Base-by-base conservation (phyloP, 2,329 filamentous ascomycete species). In the Arthrobotrys conoides region DNA sequence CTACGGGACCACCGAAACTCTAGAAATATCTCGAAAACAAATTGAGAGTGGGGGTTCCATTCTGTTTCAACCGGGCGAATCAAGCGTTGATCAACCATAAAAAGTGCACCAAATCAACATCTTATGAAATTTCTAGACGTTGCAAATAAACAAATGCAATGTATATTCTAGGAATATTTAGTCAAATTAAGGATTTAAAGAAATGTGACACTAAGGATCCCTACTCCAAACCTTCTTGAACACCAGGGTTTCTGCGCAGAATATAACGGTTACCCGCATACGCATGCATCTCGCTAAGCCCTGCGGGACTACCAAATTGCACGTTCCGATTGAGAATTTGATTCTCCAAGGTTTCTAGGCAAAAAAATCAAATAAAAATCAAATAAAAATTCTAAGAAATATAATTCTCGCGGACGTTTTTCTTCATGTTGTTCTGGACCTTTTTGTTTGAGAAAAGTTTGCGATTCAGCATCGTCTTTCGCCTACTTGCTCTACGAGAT, bases 201-300 rank as follows among this genome's bases (percentile, higher is more conserved):
- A 66, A 66, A 36, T 36, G 20, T 9, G 61, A 16, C 5, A 36
- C 14, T 22, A 20, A 18, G 22, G 30, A 59, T 33, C 33, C 33
- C 14, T 18, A 16, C 6, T 30, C 20, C 3, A 27, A 44, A 46
- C n/a, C 18, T 46, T 49, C 16, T 68, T 14, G 36, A 69, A 36
- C 18, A 8, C 20, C 48, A 36, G 49, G 59, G 16, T 38, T n/a
- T 33, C n/a, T 48, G 69, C 59, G 55, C 49, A 38, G 27, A 67
- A 41, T 20, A n/a, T 18, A 27, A 44, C 70, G 61, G 70, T 2
- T 67, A 46, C 30, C 38, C 41, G 41, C 51, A 67, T 65, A 41
- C 38, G 38, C 27, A 55, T 73, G 36, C 70, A 24, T 51, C 70
- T 73, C 70, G 70, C 70, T 67, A 67, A 73, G 20, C 22, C 24